A percentile compares a stretch with the other conserved stretches of the same genome.
phyloP scores from a whole-genome alignment of 2,329 filamentous ascomycete genomes.

The Exophiala sideris region DNA sequence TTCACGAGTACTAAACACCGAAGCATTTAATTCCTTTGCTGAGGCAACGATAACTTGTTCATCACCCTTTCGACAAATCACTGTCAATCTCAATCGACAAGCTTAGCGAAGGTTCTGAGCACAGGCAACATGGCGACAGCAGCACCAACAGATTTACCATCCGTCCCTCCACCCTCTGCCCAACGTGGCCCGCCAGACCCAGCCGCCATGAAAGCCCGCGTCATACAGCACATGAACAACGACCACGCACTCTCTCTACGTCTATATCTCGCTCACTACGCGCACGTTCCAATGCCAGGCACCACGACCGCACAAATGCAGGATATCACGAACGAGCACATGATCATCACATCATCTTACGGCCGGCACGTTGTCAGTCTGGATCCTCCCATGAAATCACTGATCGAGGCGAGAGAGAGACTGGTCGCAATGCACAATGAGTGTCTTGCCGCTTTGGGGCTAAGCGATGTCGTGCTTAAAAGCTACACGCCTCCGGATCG shows the following conservation, averaged over 20 bases:
- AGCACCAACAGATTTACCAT: not conserved
- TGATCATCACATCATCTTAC: slow-evolving; percentile 59
- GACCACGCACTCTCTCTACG: slow-evolving; percentile 73
- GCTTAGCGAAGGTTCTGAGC: no score
- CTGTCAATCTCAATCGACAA: no score
- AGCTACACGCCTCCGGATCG: slow-evolving; percentile 47
- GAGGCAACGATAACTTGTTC: no score
- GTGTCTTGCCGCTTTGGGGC: slow-evolving; percentile 58
- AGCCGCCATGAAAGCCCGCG: slow-evolving; percentile 43
- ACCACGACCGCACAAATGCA: slow-evolving; percentile 54
- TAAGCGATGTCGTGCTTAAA: slow-evolving; percentile 55
- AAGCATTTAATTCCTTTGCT: no score
- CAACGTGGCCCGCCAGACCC: slow-evolving; percentile 11
- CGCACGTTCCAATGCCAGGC: slow-evolving; percentile 49
- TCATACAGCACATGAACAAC: slow-evolving; percentile 81
- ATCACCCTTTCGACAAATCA: no score
- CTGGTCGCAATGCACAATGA: slow-evolving; percentile 70
- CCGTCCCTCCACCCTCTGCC: not conserved
- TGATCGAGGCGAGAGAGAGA: slow-evolving; percentile 65
- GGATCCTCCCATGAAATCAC: slow-evolving; percentile 65
- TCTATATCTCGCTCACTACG: slow-evolving; percentile 74
- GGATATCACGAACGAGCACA: slow-evolving; percentile 61
- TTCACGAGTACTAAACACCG: no score
- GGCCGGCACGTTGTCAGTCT: slow-evolving; percentile 57
- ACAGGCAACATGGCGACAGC: no score